Conservation (phyloP, 768 basidiomycete genomes). For the Boletus vermiculosoides region DNA sequence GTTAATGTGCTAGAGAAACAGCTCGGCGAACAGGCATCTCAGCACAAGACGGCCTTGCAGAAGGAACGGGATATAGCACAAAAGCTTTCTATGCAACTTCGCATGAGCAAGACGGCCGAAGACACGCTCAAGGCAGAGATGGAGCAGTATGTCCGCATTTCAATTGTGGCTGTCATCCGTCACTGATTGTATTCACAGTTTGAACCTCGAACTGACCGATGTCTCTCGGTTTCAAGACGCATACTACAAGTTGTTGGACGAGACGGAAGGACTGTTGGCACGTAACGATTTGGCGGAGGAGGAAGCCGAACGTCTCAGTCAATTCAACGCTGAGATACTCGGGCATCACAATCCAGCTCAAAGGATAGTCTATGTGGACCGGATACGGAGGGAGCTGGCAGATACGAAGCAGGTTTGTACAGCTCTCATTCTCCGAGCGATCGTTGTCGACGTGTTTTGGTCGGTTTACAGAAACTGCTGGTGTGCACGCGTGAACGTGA, state of each 20-base stretch:
- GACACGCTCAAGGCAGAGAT: constrained; percentile 67
- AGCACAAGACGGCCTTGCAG: constrained; percentile 38
- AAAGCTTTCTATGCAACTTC: constrained; percentile 48
- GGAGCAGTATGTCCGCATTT: constrained; percentile 50
- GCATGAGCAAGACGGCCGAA: constrained; percentile 62
- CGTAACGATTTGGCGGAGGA: constrained; percentile 78
- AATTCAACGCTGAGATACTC: constrained; percentile 83
- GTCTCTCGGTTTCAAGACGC: constrained; percentile 68
- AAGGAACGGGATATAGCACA: constrained; percentile 48
- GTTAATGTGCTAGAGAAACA: constrained; percentile 28
- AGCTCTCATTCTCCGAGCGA: not conserved
- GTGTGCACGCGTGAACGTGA: constrained; percentile 50
- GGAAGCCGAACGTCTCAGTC: constrained; percentile 71
- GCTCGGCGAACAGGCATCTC: constrained; percentile 31
- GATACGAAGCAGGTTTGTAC: constrained; percentile 73
- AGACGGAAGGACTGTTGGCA: constrained; percentile 61
- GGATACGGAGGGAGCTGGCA: constrained; percentile 75
- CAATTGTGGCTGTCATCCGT: not conserved
- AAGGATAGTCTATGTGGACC: constrained; percentile 83
- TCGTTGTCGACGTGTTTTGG: not conserved
- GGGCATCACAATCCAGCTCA: constrained; percentile 84
- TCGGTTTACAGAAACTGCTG: constrained; percentile 46
- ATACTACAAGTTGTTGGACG: constrained; percentile 61
- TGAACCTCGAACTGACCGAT: constrained; percentile 53
- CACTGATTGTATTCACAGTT: constrained; percentile 28